These are phyloP conservation scores for Claviceps maximensis DNA, from an alignment of 2,329 filamentous ascomycete genomes.

Conservation along the genomic window DNA sequence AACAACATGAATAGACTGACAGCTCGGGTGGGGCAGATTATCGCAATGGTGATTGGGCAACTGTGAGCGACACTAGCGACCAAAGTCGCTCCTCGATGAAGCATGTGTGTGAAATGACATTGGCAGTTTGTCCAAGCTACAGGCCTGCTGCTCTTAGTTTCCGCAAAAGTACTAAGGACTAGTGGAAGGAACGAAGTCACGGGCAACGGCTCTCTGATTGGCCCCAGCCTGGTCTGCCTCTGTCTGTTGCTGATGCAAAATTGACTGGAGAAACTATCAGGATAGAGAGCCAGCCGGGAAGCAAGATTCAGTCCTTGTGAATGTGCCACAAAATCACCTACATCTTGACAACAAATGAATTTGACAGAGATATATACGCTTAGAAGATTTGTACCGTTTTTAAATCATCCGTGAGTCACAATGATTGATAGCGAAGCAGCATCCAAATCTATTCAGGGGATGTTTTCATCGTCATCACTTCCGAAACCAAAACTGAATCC, in stretches of 20 bases:
- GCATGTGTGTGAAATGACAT: neutral
- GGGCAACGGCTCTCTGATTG: neutral
- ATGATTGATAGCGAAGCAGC: neutral
- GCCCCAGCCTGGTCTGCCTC: neutral
- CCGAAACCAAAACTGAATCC: conserved; percentile 45
- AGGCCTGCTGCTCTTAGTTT: neutral
- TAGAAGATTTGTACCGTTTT: neutral
- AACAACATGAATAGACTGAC: neutral
- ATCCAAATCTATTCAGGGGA: conserved; percentile 19
- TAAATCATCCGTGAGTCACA: neutral
- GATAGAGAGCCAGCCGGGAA: neutral
- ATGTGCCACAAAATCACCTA: neutral
- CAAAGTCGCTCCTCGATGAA: neutral
- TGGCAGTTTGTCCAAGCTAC: neutral
- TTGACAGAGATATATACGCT: neutral
- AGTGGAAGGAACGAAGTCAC: neutral
- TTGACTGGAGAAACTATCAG: neutral
- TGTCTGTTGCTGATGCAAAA: neutral
- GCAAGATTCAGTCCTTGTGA: no score
- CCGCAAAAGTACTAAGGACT: neutral
- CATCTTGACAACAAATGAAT: neutral
- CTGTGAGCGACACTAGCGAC: neutral
- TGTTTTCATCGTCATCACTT: conserved; percentile 28
- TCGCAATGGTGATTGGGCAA: neutral
- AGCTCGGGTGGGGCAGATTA: neutral